Evolutionary conservation across 495 filamentous ascomycete genomes (phyloP).

Genomic region (Penicilliopsis zonata): DNA sequence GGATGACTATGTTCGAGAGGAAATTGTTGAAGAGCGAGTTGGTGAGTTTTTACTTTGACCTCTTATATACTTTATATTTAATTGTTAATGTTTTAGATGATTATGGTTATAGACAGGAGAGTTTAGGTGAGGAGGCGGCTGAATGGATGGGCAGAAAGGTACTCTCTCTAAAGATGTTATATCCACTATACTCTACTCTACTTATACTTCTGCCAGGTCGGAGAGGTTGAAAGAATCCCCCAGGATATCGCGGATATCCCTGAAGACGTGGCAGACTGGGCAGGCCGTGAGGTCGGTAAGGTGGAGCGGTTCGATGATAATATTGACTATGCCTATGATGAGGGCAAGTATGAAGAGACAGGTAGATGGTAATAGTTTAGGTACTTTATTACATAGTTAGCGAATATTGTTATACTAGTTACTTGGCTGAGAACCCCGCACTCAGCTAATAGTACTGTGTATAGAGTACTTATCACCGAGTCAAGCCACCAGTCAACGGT

Average conservation of each 20-base stretch:
- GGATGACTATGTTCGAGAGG: conserved; percentile 4
- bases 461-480: too few species aligned
- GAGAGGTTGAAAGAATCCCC: conserved; percentile 23
- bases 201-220: conserved; percentile 14
- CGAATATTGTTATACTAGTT: too few species aligned
- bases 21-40: neutral
- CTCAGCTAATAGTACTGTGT: too few species aligned
- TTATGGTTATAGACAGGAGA: conserved; percentile 16
- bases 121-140: conserved; percentile 21
- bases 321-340: conserved; percentile 25
- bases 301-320: conserved; percentile 27
- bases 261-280: conserved; percentile 24
- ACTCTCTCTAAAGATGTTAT: too few species aligned
- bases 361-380: conserved; percentile 5
- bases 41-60: neutral
- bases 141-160: conserved; percentile 25
- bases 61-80: conserved; percentile 13
- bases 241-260: conserved; percentile 21
- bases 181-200: too few species aligned
- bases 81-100: conserved; percentile 14
- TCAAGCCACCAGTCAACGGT: too few species aligned
- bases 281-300: conserved; percentile 22
- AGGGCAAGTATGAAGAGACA: conserved; percentile 18
- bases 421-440: too few species aligned
- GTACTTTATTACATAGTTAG: too few species aligned